These are phyloP conservation scores for Pseudogymnoascus sp. DNA, from an alignment of 2,329 filamentous ascomycete species.

Conservation along the genomic window DNA sequence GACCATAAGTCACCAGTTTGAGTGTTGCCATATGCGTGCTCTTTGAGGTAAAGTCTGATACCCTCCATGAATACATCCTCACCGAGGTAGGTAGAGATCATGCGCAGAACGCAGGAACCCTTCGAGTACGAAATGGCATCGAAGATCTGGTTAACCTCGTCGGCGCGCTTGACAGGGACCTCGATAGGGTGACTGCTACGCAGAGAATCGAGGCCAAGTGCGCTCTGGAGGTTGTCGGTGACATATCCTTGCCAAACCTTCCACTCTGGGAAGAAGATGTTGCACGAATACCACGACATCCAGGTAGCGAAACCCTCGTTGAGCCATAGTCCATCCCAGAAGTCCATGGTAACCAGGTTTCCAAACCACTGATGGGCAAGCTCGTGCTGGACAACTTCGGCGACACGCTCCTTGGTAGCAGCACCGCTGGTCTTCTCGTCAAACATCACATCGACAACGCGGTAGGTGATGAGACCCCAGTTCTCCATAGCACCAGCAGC, in stretches of 20 bases:
- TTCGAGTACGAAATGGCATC: slow-evolving; percentile 97
- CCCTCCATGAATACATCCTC: slow-evolving; percentile 92
- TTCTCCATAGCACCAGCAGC: slow-evolving; percentile 97
- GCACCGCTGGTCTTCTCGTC: slow-evolving; percentile 90
- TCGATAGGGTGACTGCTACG: slow-evolving; percentile 95
- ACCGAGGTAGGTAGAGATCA: slow-evolving; percentile 93
- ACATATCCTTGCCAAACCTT: slow-evolving; percentile 97
- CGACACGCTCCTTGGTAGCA: slow-evolving; percentile 83
- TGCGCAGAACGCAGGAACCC: slow-evolving; percentile 88
- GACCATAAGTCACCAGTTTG: slow-evolving; percentile 87
- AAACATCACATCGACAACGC: slow-evolving; percentile 81
- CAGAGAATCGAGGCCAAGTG: slow-evolving; percentile 79
- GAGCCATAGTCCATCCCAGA: slow-evolving; percentile 96
- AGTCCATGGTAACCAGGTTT: slow-evolving; percentile 96
- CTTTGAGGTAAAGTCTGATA: slow-evolving; percentile 83
- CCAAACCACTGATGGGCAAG: slow-evolving; percentile 98
- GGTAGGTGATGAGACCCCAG: slow-evolving; percentile 93
- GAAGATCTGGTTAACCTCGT: slow-evolving; percentile 97
- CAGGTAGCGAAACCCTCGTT: slow-evolving; percentile 90
- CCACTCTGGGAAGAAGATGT: slow-evolving; percentile 95
- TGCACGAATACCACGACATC: slow-evolving; percentile 93
- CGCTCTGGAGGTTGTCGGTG: slow-evolving; percentile 83
- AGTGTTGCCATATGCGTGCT: slow-evolving; percentile 95
- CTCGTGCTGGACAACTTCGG: slow-evolving; percentile 94
- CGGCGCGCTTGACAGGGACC: slow-evolving; percentile 88